Base-by-base conservation (phyloP, 176 grass and related monocot genomes). In the Zoysia japonica region DNA sequence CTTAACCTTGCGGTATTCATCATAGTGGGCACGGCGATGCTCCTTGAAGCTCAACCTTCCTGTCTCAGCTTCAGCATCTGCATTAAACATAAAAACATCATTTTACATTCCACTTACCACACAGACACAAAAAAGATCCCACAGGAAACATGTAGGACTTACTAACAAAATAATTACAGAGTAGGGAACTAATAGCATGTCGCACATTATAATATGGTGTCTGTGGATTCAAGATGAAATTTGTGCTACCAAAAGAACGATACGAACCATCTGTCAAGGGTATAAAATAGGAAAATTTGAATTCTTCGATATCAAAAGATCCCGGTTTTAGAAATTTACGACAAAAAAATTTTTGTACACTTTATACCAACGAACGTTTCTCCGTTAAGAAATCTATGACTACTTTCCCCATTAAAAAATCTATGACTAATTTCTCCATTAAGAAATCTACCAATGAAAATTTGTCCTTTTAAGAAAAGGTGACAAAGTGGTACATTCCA, bases 1-100 rank as follows among this genome's bases (percentile, higher is more conserved):
- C 83, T 97, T 97, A 20, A 97, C 91, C 85, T 94, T 97, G 59
- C 50, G 85, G 70, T 84, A 97, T 55, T 97, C 94, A 74, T 97
- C 85, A 10, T 97, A 97, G 72, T 97, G 94, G 62, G 61, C 85
- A 82, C 86, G 90, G 7, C 94, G 86, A 85, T 94, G 94, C 66
- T 97, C 94, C 38, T 86, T 94, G 80, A 97, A 97, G 81, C 89
- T 94, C 78, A 92, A 37, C 60, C 91, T 71, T 57, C 36, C 5
- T 59, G 20, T 59, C n/a, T 89, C 87, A 76, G 49, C 71, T 85
- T 89, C 71, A 9, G 82, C 20, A 13, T 80, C 87, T 89, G 49
- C 71, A 76, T 71, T 17, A 65, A 89, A 68, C 61, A 42, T 3
- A 48, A 8, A 36, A 85, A 15, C 75, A 19, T 75, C 28, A 80